phyloP scores from a whole-genome alignment of 257 asterid genomes.

The Rehmannia glutinosa region DNA sequence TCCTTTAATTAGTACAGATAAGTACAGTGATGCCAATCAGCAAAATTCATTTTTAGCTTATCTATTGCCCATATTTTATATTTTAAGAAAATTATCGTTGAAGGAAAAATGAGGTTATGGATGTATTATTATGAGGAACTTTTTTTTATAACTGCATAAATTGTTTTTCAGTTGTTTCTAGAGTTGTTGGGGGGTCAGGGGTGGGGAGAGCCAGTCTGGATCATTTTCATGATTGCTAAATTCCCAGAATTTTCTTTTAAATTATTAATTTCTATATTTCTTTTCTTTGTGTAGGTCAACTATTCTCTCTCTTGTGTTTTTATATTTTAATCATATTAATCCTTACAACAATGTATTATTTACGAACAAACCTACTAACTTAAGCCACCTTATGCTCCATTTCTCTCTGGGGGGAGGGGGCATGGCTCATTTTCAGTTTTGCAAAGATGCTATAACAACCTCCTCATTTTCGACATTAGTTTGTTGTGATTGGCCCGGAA shows the following conservation, averaged over 20 bases:
- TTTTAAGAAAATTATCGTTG: too few relatives aligned
- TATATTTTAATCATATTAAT: too few relatives aligned
- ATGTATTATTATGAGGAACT: too few relatives aligned
- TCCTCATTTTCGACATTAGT: not conserved
- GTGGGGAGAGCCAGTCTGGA: not conserved
- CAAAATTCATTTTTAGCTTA: too few relatives aligned
- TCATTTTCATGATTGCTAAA: not conserved
- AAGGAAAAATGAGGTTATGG: too few relatives aligned
- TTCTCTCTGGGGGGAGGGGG: not conserved
- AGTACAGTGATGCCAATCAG: too few relatives aligned
- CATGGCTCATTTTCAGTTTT: not conserved
- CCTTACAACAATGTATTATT: too few relatives aligned
- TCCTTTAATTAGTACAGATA: not conserved
- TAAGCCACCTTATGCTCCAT: too few relatives aligned
- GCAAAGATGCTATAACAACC: not conserved
- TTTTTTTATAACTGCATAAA: too few relatives aligned
- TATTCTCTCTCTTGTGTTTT: not conserved
- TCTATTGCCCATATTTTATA: too few relatives aligned
- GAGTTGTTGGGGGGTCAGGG: not conserved
- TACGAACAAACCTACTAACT: too few relatives aligned
- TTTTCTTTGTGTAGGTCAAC: not conserved
- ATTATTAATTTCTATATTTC: not conserved
- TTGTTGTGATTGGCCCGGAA: not conserved
- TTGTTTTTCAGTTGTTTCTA: not conserved
- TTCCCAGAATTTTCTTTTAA: not conserved